phyloP scores from a whole-genome alignment of 202 grass and related monocot species.

The Zoysia matrella region DNA sequence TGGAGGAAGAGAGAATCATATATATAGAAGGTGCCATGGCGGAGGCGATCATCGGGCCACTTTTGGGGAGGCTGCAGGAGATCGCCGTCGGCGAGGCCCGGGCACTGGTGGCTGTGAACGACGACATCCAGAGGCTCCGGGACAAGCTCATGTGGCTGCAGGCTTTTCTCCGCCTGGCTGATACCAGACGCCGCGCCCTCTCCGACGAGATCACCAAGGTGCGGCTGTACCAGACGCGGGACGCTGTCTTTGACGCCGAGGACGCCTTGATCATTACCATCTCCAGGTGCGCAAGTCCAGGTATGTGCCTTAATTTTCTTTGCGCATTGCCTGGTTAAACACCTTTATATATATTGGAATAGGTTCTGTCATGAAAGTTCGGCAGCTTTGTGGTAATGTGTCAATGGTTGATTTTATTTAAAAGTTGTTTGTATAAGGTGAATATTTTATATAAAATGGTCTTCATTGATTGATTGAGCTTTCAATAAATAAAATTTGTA shows the following conservation, averaged over 20 bases:
- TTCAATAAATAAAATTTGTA: too few relatives aligned
- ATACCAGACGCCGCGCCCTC: conserved; percentile 15
- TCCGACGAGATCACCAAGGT: neutral
- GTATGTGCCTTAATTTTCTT: neutral
- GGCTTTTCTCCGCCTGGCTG: conserved; percentile 43
- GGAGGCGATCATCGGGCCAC: conserved; percentile 25
- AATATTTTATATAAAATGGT: too few relatives aligned
- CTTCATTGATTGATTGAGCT: too few relatives aligned
- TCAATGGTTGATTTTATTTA: too few relatives aligned
- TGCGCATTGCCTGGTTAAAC: neutral
- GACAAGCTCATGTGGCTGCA: conserved; percentile 54
- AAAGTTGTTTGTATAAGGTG: too few relatives aligned
- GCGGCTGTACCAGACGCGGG: conserved; percentile 40
- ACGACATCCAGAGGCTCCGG: conserved; percentile 36
- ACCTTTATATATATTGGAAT: too few relatives aligned
- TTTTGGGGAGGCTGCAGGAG: conserved; percentile 40
- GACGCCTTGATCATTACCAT: conserved; percentile 47
- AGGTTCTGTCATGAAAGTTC: too few relatives aligned
- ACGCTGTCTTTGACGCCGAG: conserved; percentile 43
- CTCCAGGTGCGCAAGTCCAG: conserved; percentile 22
- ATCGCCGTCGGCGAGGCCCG: conserved; percentile 18
- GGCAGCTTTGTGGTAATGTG: too few relatives aligned
- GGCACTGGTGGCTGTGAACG: conserved; percentile 30
- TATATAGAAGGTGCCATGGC: conserved; percentile 13
- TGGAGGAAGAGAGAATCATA: too few relatives aligned